Conservation (phyloP, 805 yeast species). For the Starmerella floricola region DNA sequence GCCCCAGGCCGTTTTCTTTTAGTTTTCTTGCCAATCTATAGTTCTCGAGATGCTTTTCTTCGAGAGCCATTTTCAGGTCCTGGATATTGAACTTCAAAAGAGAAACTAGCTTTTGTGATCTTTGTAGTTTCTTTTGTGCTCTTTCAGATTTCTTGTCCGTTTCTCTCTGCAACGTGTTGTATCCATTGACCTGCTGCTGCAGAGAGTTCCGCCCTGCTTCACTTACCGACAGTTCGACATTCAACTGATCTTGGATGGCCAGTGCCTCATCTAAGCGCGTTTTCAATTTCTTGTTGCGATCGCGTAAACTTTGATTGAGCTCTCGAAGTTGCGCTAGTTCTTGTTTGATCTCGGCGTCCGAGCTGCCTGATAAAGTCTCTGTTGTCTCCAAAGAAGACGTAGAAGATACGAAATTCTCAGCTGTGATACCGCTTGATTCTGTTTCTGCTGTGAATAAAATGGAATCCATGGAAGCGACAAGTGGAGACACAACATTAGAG, state of each 20-base stretch:
- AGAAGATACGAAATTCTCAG: background rate
- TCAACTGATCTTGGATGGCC: constrained; percentile 11
- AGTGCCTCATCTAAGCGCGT: constrained; percentile 10
- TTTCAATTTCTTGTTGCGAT: constrained; percentile 1
- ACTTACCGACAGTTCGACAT: constrained; percentile 20
- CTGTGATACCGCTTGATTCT: background rate
- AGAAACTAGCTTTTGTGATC: constrained; percentile 19
- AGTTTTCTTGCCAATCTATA: constrained; percentile 5
- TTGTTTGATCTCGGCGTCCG: constrained; percentile 1
- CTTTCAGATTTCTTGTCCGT: constrained; percentile 22
- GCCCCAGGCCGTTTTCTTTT: background rate
- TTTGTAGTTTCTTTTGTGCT: constrained; percentile 22
- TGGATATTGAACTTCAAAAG: constrained; percentile 25
- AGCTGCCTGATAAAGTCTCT: background rate
- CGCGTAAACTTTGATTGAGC: constrained; percentile 10
- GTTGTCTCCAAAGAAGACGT: background rate
- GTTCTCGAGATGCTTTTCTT: constrained; percentile 29
- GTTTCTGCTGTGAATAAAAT: background rate
- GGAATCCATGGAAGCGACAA: background rate
- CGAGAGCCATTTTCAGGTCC: constrained; percentile 28
- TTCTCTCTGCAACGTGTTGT: constrained; percentile 21
- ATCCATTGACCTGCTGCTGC: constrained; percentile 26
- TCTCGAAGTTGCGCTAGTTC: constrained; percentile 8
- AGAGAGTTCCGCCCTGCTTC: constrained; percentile 24
- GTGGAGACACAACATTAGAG: background rate